phyloP scores from a whole-genome alignment of 371 early-diverging fungal genomes.

The Rhizopus microsporus region DNA sequence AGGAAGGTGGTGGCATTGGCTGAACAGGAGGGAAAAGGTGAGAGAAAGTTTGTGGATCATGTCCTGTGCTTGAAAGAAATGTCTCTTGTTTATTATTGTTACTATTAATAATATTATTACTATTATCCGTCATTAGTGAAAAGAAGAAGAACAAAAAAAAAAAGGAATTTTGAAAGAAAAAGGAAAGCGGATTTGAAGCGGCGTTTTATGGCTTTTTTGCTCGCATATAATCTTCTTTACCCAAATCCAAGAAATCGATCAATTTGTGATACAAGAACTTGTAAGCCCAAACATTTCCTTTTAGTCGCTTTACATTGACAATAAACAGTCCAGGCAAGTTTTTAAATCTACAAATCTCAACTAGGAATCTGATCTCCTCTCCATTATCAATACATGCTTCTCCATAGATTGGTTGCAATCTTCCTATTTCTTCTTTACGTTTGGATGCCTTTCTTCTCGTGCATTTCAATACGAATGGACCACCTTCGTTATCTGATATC shows the following conservation, averaged over 20 bases:
- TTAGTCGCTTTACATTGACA: slow-evolving; percentile 81
- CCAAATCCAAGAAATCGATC: slow-evolving; percentile 54
- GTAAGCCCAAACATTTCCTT: slow-evolving; percentile 90
- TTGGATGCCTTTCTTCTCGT: slow-evolving; percentile 52
- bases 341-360: slow-evolving; percentile 87
- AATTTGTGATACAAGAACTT: slow-evolving; percentile 84
- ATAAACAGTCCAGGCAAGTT: slow-evolving; percentile 84
- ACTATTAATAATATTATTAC: too few species aligned
- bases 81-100: background rate
- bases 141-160: too few species aligned
- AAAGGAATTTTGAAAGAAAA: too few species aligned
- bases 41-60: slow-evolving; percentile 5
- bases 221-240: slow-evolving; percentile 44
- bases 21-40: slow-evolving; percentile 14
- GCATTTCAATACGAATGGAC: slow-evolving; percentile 71
- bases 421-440: slow-evolving; percentile 12
- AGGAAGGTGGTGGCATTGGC: background rate
- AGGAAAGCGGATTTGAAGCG: too few species aligned
- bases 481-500: slow-evolving; percentile 44
- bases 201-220: background rate
- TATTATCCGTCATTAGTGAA: too few species aligned
- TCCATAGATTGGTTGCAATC: slow-evolving; percentile 85
- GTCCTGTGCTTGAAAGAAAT: background rate
- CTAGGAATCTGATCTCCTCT: slow-evolving; percentile 76
- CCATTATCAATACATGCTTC: slow-evolving; percentile 83